Evolutionary conservation across 768 basidiomycete species (phyloP).

Genomic region (Lactarius deliciosus): DNA sequence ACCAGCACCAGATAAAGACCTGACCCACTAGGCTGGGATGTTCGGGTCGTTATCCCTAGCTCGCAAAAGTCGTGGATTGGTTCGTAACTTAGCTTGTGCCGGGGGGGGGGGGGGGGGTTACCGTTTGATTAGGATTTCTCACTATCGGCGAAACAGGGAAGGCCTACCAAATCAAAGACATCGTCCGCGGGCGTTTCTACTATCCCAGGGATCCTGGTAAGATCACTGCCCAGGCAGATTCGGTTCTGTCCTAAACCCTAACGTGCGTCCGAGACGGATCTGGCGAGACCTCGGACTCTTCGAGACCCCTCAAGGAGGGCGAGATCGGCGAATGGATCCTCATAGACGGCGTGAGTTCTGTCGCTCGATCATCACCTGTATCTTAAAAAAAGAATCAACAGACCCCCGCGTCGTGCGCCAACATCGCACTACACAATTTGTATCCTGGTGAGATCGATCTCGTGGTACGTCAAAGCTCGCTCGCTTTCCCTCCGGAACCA

Average conservation of each 20-base stretch:
- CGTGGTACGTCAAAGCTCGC: constrained; percentile 51
- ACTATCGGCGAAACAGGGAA: constrained; percentile 50
- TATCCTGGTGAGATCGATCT: constrained; percentile 85
- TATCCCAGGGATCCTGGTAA: constrained; percentile 64
- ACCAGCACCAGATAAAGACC: constrained; percentile 4
- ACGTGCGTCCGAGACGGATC: constrained; percentile 46
- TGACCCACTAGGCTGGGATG: constrained; percentile 60
- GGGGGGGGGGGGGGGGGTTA: neutral
- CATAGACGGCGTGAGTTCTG: constrained; percentile 66
- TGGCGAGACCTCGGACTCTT: constrained; percentile 62
- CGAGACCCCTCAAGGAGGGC: constrained; percentile 69
- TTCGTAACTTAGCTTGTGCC: constrained; percentile 34
- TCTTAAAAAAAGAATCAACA: constrained; percentile 33
- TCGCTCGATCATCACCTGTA: constrained; percentile 4
- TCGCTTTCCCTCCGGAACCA: neutral
- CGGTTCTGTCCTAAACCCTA: neutral
- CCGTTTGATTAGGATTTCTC: constrained; percentile 5
- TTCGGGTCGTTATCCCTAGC: constrained; percentile 77
- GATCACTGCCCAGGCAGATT: constrained; percentile 11
- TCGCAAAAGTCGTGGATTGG: constrained; percentile 90
- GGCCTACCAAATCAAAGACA: constrained; percentile 76
- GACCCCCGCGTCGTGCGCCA: constrained; percentile 92
- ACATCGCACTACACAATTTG: constrained; percentile 87
- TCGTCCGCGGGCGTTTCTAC: constrained; percentile 68
- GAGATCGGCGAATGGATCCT: constrained; percentile 92